A percentile compares a stretch with the other conserved stretches of the same genome.
Conservation (phyloP, 345 rosid genomes). For the Alliaria petiolata region DNA sequence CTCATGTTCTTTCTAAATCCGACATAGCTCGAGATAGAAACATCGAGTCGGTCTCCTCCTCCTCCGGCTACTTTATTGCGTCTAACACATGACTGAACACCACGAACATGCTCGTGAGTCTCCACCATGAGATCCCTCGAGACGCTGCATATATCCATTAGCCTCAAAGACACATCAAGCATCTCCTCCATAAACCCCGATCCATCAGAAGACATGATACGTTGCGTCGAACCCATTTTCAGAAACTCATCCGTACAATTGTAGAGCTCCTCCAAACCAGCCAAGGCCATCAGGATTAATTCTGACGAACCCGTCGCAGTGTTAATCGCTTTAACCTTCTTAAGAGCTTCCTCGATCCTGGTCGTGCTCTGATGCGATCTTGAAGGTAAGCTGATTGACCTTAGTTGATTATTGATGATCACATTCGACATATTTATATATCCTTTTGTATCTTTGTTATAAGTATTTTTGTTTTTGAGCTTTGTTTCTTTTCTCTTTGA, state of each 20-base stretch:
- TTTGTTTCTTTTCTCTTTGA: not conserved
- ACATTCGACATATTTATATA: constrained; percentile 22
- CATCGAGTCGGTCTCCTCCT: constrained; percentile 21
- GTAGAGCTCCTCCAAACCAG: constrained; percentile 48
- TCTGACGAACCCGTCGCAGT: constrained; percentile 34
- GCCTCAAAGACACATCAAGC: constrained; percentile 55
- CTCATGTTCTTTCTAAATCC: constrained; percentile 51
- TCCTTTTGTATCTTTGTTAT: not conserved
- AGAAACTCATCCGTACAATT: constrained; percentile 45
- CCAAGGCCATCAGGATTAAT: constrained; percentile 34
- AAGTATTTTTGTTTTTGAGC: constrained; percentile 1
- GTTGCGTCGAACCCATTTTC: constrained; percentile 47
- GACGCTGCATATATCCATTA: constrained; percentile 54
- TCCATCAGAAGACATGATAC: constrained; percentile 36
- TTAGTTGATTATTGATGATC: constrained; percentile 38
- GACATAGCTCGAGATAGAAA: constrained; percentile 20
- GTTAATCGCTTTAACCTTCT: constrained; percentile 39
- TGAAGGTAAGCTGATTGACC: constrained; percentile 76
- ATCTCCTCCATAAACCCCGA: constrained; percentile 42
- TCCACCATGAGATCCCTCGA: constrained; percentile 49
- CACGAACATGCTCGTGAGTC: constrained; percentile 45
- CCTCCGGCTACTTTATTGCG: constrained; percentile 47
- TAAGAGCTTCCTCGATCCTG: constrained; percentile 45
- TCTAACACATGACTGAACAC: constrained; percentile 54
- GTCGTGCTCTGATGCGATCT: constrained; percentile 63